Evolutionary conservation across 2,329 filamentous ascomycete species (phyloP).

Genomic region (Fusarium musae): DNA sequence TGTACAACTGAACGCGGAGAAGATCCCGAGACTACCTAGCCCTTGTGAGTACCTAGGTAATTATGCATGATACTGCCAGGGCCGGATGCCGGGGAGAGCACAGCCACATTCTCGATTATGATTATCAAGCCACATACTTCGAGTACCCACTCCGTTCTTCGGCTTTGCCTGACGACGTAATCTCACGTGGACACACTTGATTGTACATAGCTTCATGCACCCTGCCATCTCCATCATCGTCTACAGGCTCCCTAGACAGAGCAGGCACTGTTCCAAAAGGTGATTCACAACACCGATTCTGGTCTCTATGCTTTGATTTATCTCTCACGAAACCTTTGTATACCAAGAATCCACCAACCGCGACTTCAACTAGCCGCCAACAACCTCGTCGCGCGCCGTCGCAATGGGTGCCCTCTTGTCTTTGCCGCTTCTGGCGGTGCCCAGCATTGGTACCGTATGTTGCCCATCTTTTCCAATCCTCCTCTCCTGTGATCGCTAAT

Average conservation of each 20-base stretch:
- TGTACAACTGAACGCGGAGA: slow-evolving; percentile 32
- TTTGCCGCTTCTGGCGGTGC: slow-evolving; percentile 87
- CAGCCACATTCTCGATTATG: neutral
- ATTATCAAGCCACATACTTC: neutral
- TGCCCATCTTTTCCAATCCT: neutral
- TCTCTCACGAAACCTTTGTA: neutral
- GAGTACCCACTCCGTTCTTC: neutral
- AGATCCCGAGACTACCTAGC: slow-evolving; percentile 19
- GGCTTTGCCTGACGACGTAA: slow-evolving; percentile 36
- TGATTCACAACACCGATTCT: neutral
- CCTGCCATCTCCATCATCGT: slow-evolving; percentile 22
- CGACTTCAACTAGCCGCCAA: neutral
- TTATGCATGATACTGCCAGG: slow-evolving; percentile 3
- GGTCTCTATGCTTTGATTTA: neutral
- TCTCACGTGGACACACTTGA: slow-evolving; percentile 41
- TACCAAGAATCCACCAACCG: neutral
- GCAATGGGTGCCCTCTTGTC: slow-evolving; percentile 92
- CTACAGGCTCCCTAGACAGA: neutral
- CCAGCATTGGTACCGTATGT: slow-evolving; percentile 86
- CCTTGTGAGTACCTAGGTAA: slow-evolving; percentile 31
- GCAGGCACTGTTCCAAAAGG: slow-evolving; percentile 2
- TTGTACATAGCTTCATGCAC: slow-evolving; percentile 26
- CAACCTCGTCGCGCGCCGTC: slow-evolving; percentile 12
- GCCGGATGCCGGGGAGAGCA: slow-evolving; percentile 2
- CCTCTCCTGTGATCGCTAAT: slow-evolving; percentile 10